A percentile compares a stretch with the other conserved stretches of the same genome.
Conservation (phyloP, 495 filamentous ascomycete genomes). For the Annulohypoxylon maeteangense region DNA sequence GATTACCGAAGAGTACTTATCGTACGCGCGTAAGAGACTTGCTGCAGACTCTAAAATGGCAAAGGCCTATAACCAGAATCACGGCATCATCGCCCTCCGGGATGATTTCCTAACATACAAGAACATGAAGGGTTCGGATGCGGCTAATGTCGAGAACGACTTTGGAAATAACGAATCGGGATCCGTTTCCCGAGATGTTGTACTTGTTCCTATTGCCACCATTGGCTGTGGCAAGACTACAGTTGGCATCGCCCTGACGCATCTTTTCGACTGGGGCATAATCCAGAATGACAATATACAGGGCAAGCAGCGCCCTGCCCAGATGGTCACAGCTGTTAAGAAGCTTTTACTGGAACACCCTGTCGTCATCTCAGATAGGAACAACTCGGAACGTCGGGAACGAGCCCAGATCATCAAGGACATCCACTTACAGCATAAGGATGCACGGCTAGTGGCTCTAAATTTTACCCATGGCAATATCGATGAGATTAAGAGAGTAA, state of each 20-base stretch:
- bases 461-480: constrained; percentile 86
- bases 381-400: constrained; percentile 91
- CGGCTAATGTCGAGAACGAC: constrained; percentile 56
- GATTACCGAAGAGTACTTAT: constrained; percentile 91
- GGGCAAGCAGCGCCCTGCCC: constrained; percentile 75
- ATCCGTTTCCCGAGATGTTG: constrained; percentile 69
- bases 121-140: constrained; percentile 84
- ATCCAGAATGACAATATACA: constrained; percentile 96
- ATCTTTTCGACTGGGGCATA: constrained; percentile 93
- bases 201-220: constrained; percentile 88
- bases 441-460: constrained; percentile 85
- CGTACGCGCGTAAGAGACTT: constrained; percentile 80
- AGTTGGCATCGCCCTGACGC: constrained; percentile 79
- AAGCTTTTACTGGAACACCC: constrained; percentile 66
- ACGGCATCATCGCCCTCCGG: constrained; percentile 93
- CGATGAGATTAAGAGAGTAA: constrained; percentile 76
- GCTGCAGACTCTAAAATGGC: constrained; percentile 69
- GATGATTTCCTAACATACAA: constrained; percentile 84
- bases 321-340: constrained; percentile 75
- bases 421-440: constrained; percentile 65
- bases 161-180: constrained; percentile 40
- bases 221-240: constrained; percentile 98
- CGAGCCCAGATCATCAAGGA: constrained; percentile 87
- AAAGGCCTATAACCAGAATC: constrained; percentile 80
- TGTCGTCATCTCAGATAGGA: constrained; percentile 90